A percentile compares a stretch with the other conserved stretches of the same genome.
These are phyloP conservation scores for Amanita brunnescens DNA, from an alignment of 768 basidiomycete genomes.

Conservation along the genomic window DNA sequence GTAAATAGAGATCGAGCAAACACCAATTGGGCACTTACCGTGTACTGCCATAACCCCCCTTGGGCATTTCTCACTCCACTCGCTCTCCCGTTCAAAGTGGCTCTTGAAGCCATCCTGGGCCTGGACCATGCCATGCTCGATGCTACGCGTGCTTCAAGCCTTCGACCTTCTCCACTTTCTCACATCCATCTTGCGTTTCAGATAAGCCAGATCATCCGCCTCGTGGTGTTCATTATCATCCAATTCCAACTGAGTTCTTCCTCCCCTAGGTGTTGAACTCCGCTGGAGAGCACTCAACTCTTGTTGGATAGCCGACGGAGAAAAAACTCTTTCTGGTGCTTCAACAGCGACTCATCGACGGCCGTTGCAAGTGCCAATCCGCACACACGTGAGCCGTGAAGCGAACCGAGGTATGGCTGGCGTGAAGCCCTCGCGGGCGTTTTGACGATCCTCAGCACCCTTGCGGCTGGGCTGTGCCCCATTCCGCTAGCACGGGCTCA, in stretches of 20 bases:
- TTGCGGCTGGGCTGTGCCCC: conserved; percentile 67
- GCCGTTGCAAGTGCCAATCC: conserved; percentile 34
- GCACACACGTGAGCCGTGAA: conserved; percentile 68
- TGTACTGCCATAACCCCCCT: too few species aligned
- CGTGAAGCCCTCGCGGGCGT: conserved; percentile 46
- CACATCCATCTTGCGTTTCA: conserved; percentile 66
- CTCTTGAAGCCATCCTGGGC: too few species aligned
- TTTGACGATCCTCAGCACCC: conserved; percentile 60
- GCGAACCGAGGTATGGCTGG: conserved; percentile 58
- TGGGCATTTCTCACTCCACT: too few species aligned
- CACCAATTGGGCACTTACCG: too few species aligned
- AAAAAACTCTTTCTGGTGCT: too few species aligned
- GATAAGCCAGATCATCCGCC: conserved; percentile 37
- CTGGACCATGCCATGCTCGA: conserved; percentile 86
- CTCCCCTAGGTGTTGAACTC: neutral
- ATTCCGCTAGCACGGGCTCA: conserved; percentile 33
- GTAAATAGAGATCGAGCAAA: too few species aligned
- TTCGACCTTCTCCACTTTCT: conserved; percentile 79
- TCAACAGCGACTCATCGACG: too few species aligned
- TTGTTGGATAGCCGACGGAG: too few species aligned
- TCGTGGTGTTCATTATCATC: too few species aligned
- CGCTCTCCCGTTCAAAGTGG: too few species aligned
- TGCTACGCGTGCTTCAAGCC: conserved; percentile 84
- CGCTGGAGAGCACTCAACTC: too few species aligned
- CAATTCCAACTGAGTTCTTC: too few species aligned